Evolutionary conservation across 2,329 filamentous ascomycete species (phyloP).

Genomic region (Colletotrichum neosansevieriae): DNA sequence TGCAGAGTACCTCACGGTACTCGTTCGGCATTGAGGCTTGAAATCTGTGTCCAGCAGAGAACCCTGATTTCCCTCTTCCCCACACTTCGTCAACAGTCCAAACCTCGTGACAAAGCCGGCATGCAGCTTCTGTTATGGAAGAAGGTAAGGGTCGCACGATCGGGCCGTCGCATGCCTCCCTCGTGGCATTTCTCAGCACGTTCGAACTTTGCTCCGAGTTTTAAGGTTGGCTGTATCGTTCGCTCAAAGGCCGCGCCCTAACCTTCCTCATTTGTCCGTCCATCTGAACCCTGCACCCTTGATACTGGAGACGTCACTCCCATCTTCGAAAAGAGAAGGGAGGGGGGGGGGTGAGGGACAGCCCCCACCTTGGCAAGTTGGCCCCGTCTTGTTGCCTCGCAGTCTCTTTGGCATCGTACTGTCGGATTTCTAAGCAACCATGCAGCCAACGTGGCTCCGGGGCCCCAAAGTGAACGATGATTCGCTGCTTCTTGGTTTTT

Average conservation of each 20-base stretch:
- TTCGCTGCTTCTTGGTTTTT: constrained; percentile 1
- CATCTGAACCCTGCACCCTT: neutral
- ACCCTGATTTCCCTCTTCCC: neutral
- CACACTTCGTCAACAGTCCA: neutral
- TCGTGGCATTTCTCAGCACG: constrained; percentile 38
- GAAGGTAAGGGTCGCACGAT: constrained; percentile 1
- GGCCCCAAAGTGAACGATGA: neutral
- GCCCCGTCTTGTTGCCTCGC: constrained; percentile 33
- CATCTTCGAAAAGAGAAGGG: no score
- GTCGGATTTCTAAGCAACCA: constrained; percentile 37
- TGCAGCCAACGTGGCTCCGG: constrained; percentile 20
- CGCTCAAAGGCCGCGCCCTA: no score
- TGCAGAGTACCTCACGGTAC: no score
- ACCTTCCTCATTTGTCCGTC: neutral
- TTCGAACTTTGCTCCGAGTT: constrained; percentile 30
- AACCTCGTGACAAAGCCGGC: constrained; percentile 1
- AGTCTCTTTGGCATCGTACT: constrained; percentile 30
- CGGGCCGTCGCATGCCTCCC: constrained; percentile 17
- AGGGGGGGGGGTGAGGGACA: no score
- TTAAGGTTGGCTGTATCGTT: constrained; percentile 9
- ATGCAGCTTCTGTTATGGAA: neutral
- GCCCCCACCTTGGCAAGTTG: constrained; percentile 22
- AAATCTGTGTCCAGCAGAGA: constrained; percentile 1
- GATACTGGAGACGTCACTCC: constrained; percentile 16
- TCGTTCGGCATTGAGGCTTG: neutral